Percentiles rank a stretch among this genome's conserved stretches.
Conservation (phyloP, 306 rosid species). For the Citrullus amarus region DNA sequence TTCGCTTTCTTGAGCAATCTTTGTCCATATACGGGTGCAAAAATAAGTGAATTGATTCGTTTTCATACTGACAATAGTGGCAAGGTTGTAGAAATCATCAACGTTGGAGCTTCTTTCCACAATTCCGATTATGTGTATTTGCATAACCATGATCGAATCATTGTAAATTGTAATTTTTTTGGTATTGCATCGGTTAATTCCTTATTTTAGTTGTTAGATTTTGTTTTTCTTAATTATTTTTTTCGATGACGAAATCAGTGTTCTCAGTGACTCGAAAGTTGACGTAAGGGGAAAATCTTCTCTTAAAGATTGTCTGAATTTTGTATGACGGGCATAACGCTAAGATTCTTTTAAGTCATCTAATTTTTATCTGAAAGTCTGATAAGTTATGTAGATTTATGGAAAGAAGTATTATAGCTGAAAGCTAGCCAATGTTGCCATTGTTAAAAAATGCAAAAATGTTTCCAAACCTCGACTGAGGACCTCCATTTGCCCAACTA, state of each 20-base stretch:
- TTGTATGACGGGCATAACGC: not conserved
- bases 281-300: not conserved
- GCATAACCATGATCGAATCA: not conserved
- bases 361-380: not conserved
- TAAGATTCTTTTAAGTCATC: not conserved
- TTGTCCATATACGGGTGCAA: not conserved
- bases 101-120: not conserved
- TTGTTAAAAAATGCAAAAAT: not conserved
- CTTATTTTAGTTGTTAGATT: not conserved
- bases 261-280: not conserved
- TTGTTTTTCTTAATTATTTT: not conserved
- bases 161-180: not conserved
- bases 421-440: not conserved
- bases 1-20: not conserved
- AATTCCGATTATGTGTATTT: not conserved
- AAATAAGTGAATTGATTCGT: not conserved
- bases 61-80: constrained; percentile 3
- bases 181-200: not conserved
- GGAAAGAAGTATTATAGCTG: not conserved
- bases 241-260: not conserved
- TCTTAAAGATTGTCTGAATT: not conserved
- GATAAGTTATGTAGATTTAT: not conserved
- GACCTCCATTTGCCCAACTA: not conserved
- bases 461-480: not conserved
- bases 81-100: not conserved